A percentile compares a stretch with the other conserved stretches of the same genome.
phyloP scores from a whole-genome alignment of 2,329 filamentous ascomycete genomes.

The Alternaria infectoria region DNA sequence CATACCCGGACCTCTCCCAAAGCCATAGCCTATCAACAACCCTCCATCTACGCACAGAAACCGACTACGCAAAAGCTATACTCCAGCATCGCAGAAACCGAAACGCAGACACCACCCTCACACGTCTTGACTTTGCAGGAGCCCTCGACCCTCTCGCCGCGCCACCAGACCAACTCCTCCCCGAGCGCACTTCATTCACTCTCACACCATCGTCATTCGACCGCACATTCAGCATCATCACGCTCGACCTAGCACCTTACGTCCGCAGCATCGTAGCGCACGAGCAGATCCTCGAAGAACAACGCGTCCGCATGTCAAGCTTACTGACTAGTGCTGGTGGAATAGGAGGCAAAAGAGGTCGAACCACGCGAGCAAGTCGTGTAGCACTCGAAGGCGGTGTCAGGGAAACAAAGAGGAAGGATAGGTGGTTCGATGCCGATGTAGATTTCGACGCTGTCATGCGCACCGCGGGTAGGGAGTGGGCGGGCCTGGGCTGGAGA shows the following conservation, averaged over 20 bases:
- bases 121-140: constrained; percentile 50
- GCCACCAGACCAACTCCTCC: constrained; percentile 34
- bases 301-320: constrained; percentile 67
- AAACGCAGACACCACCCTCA: constrained; percentile 28
- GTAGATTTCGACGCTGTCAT: constrained; percentile 69
- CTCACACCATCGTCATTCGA: constrained; percentile 79
- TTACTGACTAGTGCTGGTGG: constrained; percentile 65
- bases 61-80: constrained; percentile 32
- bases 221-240: constrained; percentile 68
- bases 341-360: constrained; percentile 60
- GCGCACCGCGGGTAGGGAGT: constrained; percentile 60
- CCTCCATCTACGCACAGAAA: constrained; percentile 12
- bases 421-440: constrained; percentile 72
- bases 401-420: constrained; percentile 69
- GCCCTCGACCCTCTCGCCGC: constrained; percentile 61
- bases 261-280: constrained; percentile 83
- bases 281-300: constrained; percentile 73
- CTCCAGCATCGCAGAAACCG: constrained; percentile 35
- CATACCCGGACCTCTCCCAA: constrained; percentile 9
- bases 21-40: neutral
- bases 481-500: constrained; percentile 46
- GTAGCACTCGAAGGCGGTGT: constrained; percentile 79
- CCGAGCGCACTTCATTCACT: constrained; percentile 45
- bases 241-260: constrained; percentile 84
- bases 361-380: constrained; percentile 76